Evolutionary conservation across 2,329 filamentous ascomycete genomes (phyloP).

Genomic region (Fusarium albidum): DNA sequence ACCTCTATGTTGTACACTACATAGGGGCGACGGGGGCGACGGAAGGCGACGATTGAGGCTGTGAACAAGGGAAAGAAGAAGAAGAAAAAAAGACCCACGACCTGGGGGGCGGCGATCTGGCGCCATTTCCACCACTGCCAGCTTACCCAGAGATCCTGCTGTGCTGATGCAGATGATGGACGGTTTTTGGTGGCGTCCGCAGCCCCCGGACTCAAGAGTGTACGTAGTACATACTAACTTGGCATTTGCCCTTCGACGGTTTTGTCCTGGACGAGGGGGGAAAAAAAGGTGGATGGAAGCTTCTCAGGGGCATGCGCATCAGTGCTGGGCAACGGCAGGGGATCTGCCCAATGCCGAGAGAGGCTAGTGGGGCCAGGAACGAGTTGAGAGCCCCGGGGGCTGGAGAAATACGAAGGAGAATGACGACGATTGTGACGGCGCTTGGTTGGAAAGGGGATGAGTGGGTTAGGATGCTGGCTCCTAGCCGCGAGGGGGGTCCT

Average conservation of each 20-base stretch:
- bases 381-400: slow-evolving; percentile 3
- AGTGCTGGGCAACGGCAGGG: slow-evolving; percentile 25
- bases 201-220: not conserved
- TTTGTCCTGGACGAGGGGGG: slow-evolving; percentile 6
- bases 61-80: slow-evolving; percentile 31
- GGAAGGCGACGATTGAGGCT: slow-evolving; percentile 37
- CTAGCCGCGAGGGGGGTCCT: not conserved
- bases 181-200: slow-evolving; percentile 11
- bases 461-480: not conserved
- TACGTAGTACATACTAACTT: too few relatives aligned
- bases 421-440: slow-evolving; percentile 17
- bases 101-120: slow-evolving; percentile 37
- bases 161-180: not conserved
- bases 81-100: slow-evolving; percentile 35
- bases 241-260: not conserved
- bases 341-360: slow-evolving; percentile 31
- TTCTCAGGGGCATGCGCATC: slow-evolving; percentile 27
- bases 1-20: too few relatives aligned
- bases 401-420: slow-evolving; percentile 37
- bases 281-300: slow-evolving; percentile 15
- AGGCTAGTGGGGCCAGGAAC: slow-evolving; percentile 14
- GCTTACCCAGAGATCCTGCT: not conserved
- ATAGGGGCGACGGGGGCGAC: not conserved
- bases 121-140: slow-evolving; percentile 17
- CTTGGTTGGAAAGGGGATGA: not conserved